phyloP scores from a whole-genome alignment of 768 basidiomycete species.

The Pleurotus tuber-regium region DNA sequence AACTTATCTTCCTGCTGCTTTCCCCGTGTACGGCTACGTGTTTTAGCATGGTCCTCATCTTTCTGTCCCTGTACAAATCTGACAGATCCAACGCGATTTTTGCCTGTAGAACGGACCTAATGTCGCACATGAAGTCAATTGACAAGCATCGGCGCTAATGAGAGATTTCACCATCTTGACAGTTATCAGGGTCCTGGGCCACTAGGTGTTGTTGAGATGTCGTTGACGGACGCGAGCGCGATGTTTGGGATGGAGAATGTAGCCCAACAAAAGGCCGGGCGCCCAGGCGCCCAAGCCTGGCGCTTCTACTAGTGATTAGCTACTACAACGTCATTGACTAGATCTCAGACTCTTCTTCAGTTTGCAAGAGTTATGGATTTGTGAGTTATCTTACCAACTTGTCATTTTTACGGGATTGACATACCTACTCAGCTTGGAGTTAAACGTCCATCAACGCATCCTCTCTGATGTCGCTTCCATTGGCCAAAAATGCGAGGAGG shows the following conservation, averaged over 20 bases:
- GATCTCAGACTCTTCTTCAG: not conserved
- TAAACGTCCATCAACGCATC: slow-evolving; percentile 76
- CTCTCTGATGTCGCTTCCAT: slow-evolving; percentile 70
- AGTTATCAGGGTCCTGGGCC: too few species aligned
- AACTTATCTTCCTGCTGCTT: too few species aligned
- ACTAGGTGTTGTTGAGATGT: too few species aligned
- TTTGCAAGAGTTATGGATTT: slow-evolving; percentile 42
- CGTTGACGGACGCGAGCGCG: too few species aligned
- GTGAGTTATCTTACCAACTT: slow-evolving; percentile 33
- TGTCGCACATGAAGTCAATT: too few species aligned
- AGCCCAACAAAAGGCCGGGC: not conserved
- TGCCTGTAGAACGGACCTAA: not conserved
- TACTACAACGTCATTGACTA: not conserved
- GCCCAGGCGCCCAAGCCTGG: not conserved
- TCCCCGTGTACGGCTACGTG: too few species aligned
- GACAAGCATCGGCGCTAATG: too few species aligned
- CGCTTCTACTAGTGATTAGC: too few species aligned
- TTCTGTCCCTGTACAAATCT: too few species aligned
- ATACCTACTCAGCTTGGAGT: slow-evolving; percentile 54
- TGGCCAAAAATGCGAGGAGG: slow-evolving; percentile 45
- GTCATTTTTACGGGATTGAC: not conserved
- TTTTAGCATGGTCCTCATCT: too few species aligned
- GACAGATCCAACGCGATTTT: not conserved
- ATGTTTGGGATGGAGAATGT: not conserved
- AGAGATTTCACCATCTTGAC: too few species aligned